phyloP scores from a whole-genome alignment of 75 land plant genomes.

The Cupressus sempervirens region DNA sequence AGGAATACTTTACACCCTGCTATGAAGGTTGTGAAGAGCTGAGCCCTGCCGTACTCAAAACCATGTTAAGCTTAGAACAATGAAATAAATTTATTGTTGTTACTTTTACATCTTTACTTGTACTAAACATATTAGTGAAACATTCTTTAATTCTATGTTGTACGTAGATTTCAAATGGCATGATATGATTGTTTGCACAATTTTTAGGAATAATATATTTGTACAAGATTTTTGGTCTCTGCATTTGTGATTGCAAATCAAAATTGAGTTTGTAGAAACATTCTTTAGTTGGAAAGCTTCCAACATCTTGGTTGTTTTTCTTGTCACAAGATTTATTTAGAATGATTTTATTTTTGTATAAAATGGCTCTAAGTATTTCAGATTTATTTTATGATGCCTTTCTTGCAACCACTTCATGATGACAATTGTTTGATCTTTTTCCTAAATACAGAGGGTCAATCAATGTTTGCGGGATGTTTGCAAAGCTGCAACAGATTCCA shows the following conservation, averaged over 20 bases:
- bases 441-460: slow-evolving; percentile 56
- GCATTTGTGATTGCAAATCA: background rate
- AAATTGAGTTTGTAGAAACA: background rate
- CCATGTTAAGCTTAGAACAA: background rate
- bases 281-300: background rate
- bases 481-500: slow-evolving; percentile 8
- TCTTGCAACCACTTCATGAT: background rate
- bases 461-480: slow-evolving; percentile 69
- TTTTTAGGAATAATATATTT: background rate
- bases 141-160: background rate
- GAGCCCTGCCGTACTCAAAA: background rate
- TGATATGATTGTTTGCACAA: background rate
- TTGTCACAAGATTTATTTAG: background rate
- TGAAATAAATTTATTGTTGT: background rate
- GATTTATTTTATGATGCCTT: background rate
- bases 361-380: background rate
- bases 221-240: background rate
- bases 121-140: background rate
- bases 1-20: background rate
- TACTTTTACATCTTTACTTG: background rate
- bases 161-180: background rate
- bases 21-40: background rate
- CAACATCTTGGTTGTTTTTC: background rate
- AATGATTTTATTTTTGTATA: background rate
- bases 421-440: background rate